Percentiles rank a stretch among this genome's conserved stretches.
Conservation (phyloP, 768 basidiomycete species). For the Lyophyllum atratum region DNA sequence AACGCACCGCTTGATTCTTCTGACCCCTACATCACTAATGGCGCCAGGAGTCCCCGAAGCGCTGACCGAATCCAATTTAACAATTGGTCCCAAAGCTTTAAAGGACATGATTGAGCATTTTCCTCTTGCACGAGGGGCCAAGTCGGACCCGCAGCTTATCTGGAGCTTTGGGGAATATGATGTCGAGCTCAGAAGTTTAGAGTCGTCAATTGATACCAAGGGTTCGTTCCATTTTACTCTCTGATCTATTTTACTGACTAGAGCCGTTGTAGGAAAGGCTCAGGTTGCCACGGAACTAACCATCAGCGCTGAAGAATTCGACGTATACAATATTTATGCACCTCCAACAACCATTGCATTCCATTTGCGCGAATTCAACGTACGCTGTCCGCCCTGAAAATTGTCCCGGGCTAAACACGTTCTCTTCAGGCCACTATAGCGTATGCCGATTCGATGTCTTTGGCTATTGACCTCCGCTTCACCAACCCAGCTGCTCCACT, state of each 20-base stretch:
- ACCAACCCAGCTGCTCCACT: slow-evolving; percentile 74
- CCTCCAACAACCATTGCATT: slow-evolving; percentile 73
- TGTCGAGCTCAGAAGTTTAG: slow-evolving; percentile 67
- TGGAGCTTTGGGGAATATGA: slow-evolving; percentile 78
- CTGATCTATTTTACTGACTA: not conserved
- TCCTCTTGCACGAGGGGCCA: slow-evolving; percentile 58
- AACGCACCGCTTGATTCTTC: slow-evolving; percentile 73
- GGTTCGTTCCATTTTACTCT: slow-evolving; percentile 37
- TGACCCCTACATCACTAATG: slow-evolving; percentile 57
- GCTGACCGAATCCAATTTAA: slow-evolving; percentile 61
- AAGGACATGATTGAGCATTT: slow-evolving; percentile 85
- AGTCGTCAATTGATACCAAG: slow-evolving; percentile 65
- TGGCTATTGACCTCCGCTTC: slow-evolving; percentile 71
- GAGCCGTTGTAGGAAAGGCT: slow-evolving; percentile 44
- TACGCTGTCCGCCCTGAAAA: slow-evolving; percentile 28
- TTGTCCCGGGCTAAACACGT: not conserved
- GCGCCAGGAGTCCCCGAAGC: slow-evolving; percentile 67
- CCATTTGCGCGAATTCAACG: slow-evolving; percentile 84
- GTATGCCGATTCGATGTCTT: slow-evolving; percentile 71
- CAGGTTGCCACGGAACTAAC: slow-evolving; percentile 76
- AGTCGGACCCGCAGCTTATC: slow-evolving; percentile 75
- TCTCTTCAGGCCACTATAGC: slow-evolving; percentile 72
- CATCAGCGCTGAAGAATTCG: slow-evolving; percentile 81
- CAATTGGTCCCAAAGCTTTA: slow-evolving; percentile 71
- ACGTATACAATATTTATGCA: slow-evolving; percentile 66